phyloP scores from a whole-genome alignment of 768 basidiomycete species.

The Termitomyces sp. region DNA sequence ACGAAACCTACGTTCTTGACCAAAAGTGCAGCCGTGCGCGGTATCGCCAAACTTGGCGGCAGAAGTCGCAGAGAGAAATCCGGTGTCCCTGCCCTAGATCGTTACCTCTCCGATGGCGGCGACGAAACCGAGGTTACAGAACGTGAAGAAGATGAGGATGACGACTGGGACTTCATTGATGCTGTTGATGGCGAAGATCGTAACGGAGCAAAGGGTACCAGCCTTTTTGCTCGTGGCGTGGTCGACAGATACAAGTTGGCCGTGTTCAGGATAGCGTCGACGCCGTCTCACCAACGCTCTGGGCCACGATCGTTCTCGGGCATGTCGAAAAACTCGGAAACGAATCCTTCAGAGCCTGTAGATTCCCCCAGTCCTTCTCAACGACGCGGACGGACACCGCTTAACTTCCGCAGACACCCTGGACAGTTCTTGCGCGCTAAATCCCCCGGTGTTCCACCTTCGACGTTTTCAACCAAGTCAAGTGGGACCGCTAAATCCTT shows the following conservation, averaged over 20 bases:
- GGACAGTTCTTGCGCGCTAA: conserved; percentile 70
- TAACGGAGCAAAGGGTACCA: conserved; percentile 75
- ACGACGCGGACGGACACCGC: conserved; percentile 60
- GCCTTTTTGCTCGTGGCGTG: conserved; percentile 86
- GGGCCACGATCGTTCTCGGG: conserved; percentile 50
- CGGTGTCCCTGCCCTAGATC: conserved; percentile 76
- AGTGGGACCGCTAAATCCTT: conserved; percentile 30
- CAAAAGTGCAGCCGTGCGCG: conserved; percentile 15
- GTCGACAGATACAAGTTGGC: conserved; percentile 83
- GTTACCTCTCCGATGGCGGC: conserved; percentile 53
- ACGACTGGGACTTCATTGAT: conserved; percentile 92
- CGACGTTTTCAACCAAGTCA: conserved; percentile 36
- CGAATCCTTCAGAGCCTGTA: conserved; percentile 28
- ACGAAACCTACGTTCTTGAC: conserved; percentile 19
- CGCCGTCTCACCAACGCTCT: conserved; percentile 42
- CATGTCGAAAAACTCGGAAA: conserved; percentile 50
- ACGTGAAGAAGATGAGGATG: conserved; percentile 63
- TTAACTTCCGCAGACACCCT: conserved; percentile 70
- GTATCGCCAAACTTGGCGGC: conserved; percentile 18
- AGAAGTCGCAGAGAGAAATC: conserved; percentile 73
- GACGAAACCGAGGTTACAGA: conserved; percentile 43
- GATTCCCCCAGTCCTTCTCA: conserved; percentile 48
- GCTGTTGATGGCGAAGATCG: conserved; percentile 76
- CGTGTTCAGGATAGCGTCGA: conserved; percentile 81
- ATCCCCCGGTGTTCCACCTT: conserved; percentile 44